phyloP scores from a whole-genome alignment of 495 filamentous ascomycete species.

The Neurospora sp. region DNA sequence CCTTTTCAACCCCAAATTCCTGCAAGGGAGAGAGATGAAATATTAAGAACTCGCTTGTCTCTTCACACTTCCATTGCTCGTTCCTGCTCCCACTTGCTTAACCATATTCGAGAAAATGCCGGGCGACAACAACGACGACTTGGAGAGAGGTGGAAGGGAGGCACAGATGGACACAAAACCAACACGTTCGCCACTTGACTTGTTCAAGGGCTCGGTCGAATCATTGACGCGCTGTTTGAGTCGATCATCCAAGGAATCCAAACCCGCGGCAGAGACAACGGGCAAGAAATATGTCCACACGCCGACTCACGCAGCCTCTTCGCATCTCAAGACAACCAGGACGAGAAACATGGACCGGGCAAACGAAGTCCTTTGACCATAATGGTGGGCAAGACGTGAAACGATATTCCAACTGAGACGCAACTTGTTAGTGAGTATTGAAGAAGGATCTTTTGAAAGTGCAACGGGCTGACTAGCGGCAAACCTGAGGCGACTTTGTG shows the following conservation, averaged over 20 bases:
- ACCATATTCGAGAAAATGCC: slow-evolving; percentile 1
- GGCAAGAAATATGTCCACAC: slow-evolving; percentile 25
- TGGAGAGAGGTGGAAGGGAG: not conserved
- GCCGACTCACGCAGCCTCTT: slow-evolving; percentile 31
- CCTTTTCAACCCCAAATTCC: not conserved
- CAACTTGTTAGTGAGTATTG: not conserved
- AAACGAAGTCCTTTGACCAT: slow-evolving; percentile 24
- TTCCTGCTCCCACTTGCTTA: not conserved
- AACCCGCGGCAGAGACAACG: not conserved
- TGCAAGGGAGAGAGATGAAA: not conserved
- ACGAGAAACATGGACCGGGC: slow-evolving; percentile 24
- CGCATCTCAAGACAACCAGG: slow-evolving; percentile 34
- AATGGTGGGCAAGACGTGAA: not conserved
- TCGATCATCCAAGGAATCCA: not conserved
- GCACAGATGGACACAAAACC: not conserved
- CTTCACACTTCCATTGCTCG: not conserved
- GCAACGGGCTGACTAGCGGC: not conserved
- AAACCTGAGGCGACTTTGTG: not conserved
- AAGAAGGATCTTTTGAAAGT: not conserved
- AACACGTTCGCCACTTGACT: slow-evolving; percentile 8
- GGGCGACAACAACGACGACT: not conserved
- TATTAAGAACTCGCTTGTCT: not conserved
- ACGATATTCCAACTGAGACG: not conserved
- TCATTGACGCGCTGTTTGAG: slow-evolving; percentile 5
- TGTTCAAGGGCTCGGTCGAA: slow-evolving; percentile 7